Base-by-base conservation (phyloP, 148 eudicot species). In the Persicaria tinctoria region DNA sequence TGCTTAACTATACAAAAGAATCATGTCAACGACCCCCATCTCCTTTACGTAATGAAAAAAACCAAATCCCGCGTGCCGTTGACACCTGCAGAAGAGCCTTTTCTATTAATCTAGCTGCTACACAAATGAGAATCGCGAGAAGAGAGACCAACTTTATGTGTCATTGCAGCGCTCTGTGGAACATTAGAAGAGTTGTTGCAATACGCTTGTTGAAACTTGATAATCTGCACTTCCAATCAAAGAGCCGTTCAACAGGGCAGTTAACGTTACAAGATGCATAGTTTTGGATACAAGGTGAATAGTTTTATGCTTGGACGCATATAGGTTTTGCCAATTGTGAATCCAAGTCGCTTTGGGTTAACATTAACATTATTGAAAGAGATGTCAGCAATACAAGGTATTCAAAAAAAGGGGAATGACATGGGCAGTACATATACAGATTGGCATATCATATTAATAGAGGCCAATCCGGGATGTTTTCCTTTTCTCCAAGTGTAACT, bases 181-280 rank as follows among this genome's bases (percentile, higher is more conserved):
- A 78, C 91, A 20, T 87, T 91, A 1, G 78, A 70, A 27, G 85
- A 76, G 70, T 80, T 79, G 53, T 82, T 78, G 20, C 84, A 87
- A 78, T 89, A 90, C 12, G 92, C 91, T 82, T 86, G 94, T 75
- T 96, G 99, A 83, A 97, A 96, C 85, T 96, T 96, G 50, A 85
- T 93, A 72, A 89, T 68, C 99, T 96, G 85, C 78, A 78, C 20
- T 5, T 70, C 11, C 47, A 69, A 72, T 54, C 38, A 51, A 59
- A 47, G 12, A 27, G 32, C 47, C n/a, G n/a, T n/a, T n/a, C n/a
- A n/a, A n/a, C n/a, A n/a, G n/a, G n/a, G n/a, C n/a, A 10, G 8
- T 53, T 53, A 9, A 14, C 2, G 13, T 3, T 6, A 1, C 16
- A 60, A 32, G 68, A 3, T 18, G 38, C 10, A 12, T 32, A 38